phyloP scores from a whole-genome alignment of 148 eudicot genomes.

The Cornus suecica region DNA sequence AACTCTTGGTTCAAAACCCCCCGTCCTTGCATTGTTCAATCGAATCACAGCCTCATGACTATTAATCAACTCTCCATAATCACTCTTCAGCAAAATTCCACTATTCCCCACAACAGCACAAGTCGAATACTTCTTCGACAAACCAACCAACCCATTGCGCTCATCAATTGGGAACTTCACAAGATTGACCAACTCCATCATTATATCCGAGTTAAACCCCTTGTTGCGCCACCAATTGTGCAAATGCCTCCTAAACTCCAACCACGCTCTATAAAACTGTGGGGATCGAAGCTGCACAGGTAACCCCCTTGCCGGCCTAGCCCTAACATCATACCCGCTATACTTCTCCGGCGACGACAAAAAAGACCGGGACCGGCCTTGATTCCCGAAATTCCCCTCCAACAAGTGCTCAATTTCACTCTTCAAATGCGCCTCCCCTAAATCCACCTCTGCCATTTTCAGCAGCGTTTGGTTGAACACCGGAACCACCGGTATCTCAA shows the following conservation, averaged over 20 bases:
- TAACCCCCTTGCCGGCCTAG: conserved; percentile 32
- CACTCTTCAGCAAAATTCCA: conserved; percentile 63
- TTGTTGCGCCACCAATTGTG: conserved; percentile 57
- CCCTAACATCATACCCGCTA: conserved; percentile 19
- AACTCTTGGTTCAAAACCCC: conserved; percentile 42
- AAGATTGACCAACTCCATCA: conserved; percentile 43
- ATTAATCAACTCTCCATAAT: conserved; percentile 58
- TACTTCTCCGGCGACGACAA: conserved; percentile 44
- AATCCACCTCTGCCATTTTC: conserved; percentile 50
- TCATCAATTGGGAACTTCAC: conserved; percentile 35
- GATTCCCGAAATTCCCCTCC: conserved; percentile 39
- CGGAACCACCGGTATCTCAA: conserved; percentile 2
- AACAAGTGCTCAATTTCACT: conserved; percentile 48
- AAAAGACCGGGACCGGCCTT: conserved; percentile 36
- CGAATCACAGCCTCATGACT: conserved; percentile 71
- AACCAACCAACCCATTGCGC: conserved; percentile 18
- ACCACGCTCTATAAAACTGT: conserved; percentile 33
- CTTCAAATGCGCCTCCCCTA: conserved; percentile 39
- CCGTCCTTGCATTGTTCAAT: conserved; percentile 71
- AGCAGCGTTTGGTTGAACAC: conserved; percentile 56
- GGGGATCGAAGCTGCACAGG: conserved; percentile 43
- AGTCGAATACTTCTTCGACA: conserved; percentile 36
- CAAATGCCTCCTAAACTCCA: conserved; percentile 38
- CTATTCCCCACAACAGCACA: conserved; percentile 98
- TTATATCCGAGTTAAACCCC: conserved; percentile 35